Evolutionary conservation across 331 rosid genomes (phyloP), one percentile per base, ranked within the genome.

Genomic region (Quercus lobata): DNA sequence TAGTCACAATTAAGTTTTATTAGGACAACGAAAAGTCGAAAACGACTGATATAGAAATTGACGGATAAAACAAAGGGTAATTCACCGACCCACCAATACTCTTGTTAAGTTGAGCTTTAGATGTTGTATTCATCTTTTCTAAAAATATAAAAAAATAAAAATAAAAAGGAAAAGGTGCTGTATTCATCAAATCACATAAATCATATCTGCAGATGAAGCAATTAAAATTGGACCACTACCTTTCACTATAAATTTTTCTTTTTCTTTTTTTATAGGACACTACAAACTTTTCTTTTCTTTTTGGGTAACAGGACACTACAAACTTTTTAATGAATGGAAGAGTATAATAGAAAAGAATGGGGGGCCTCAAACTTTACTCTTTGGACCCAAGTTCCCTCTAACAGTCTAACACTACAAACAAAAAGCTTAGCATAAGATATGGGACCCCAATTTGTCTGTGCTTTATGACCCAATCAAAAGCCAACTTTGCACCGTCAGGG

Each of bases 391-490:
- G 25, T 14, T 77, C n/a, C 52, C 19, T 32, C 16, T 35, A 63
- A 25, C 68, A 21, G 16, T 32, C 16, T 35, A 63, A 25, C 68
- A 21, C 76, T 29, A 69, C 79, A 57, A 73, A 81, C 83, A 81
- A 75, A 71, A 78, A 71, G 70, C 29, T 37, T 3, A 49, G 58
- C 60, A 75, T 17, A 72, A 66, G 66, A 71, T 57, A 30, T 76
- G 74, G 65, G 81, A 32, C 87, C 84, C 71, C 73, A 30, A 2
- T 4, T 72, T 63, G 84, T 81, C 88, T 79, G 44, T 66, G 75
- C 55, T 73, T 58, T 73, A 15, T 72, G 79, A n/a, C 70, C 35
- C 41, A 21, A 62, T 76, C 77, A 55, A 76, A 63, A 76, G 70
- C 72, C 11, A 30, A 7, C 71, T 49, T 74, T 75, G 78, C 80